Base-by-base conservation (phyloP, 495 filamentous ascomycete species). In the Trypethelium eluteriae region DNA sequence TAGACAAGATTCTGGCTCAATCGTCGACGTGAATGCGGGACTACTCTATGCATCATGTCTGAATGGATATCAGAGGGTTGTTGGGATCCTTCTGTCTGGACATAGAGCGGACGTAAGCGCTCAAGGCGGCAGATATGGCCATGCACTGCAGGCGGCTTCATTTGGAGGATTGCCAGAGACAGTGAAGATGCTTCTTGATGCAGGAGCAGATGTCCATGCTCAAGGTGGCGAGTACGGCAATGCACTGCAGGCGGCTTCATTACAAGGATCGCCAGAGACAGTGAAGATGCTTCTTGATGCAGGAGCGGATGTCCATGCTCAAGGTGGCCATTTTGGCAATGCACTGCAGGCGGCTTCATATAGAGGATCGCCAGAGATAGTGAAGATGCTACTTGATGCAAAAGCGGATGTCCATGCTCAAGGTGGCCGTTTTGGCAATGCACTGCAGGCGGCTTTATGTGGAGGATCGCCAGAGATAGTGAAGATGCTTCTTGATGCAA, bases 151-250 rank as follows among this genome's bases (percentile, higher is more conserved):
- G 38, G 67, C 64, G 2, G 67, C 67, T 10, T 66, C 64, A 14
- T 16, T 39, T 12, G 50, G 18, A 61, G 67, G 61, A 49, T 16
- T 49, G 11, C 18, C 1, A 36, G 34, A 44, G 36, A 38, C 63
- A 10, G 59, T 69, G 38, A 18, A 63, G 65, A 6, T 64, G 25
- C 65, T 69, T 0, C 9, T 67, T 36, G 39, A 66, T n/a, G 16
- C 34, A 25, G 68, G 68, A 34, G 68, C 68, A 4, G 68, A 69
- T 57, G 46, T 70, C 44, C 64, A 70, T 39, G 61, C 59, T 49
- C 64, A 56, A 18, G 56, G 57, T 1, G 57, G 65, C 6, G 5
- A 16, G 10, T 64, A 63, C 41, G 0, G 56, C 66, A 62, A n/a
- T 25, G 66, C 59, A 10, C 62, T 70, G 4, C 65, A 66, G 38